Conservation (phyloP, 345 rosid species). For the Eucalyptus curtisii region DNA sequence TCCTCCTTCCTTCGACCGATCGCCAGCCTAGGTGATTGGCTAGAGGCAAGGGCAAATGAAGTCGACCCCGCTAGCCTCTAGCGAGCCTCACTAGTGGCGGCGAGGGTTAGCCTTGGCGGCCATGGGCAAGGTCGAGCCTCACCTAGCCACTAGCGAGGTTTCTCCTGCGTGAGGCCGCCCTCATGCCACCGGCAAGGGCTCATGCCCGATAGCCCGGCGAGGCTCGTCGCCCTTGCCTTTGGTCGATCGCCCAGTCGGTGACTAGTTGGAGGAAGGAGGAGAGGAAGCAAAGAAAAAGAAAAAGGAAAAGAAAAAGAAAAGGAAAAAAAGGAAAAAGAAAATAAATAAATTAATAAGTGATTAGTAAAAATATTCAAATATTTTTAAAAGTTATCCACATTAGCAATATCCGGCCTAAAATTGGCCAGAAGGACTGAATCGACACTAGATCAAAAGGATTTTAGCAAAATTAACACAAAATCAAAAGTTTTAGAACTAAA, state of each 20-base stretch:
- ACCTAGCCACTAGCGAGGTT: too few species aligned
- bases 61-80: accelerated
- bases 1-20: accelerated
- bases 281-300: too few species aligned
- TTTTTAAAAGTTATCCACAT: accelerated
- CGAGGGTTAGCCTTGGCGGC: accelerated
- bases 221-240: accelerated
- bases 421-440: accelerated
- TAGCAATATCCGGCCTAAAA: accelerated
- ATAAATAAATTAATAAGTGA: too few species aligned
- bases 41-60: accelerated
- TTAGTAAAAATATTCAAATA: too few species aligned
- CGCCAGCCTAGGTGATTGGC: accelerated
- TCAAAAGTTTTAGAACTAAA: too few species aligned
- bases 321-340: too few species aligned
- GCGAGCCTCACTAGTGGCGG: accelerated
- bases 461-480: accelerated
- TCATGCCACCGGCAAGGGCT: too few species aligned
- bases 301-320: accelerated
- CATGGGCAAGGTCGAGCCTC: too few species aligned
- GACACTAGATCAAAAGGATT: accelerated
- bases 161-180: too few species aligned
- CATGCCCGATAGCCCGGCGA: accelerated
- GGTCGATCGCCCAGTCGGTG: accelerated
- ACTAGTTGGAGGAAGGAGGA: accelerated